These are phyloP conservation scores for Neoascochyta sp. DNA, from an alignment of 2,329 filamentous ascomycete species.

Conservation along the genomic window DNA sequence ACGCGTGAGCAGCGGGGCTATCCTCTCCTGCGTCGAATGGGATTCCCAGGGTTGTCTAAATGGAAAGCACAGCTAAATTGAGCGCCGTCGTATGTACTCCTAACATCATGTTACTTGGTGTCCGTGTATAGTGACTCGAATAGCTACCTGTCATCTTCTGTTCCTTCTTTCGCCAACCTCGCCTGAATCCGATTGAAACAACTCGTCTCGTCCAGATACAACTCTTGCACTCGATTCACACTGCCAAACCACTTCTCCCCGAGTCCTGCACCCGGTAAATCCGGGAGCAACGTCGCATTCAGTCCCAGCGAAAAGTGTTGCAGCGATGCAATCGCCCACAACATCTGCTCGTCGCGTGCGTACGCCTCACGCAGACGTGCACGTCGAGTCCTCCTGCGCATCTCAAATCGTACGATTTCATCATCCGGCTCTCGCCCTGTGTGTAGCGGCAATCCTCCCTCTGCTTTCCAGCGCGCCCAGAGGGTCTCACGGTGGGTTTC, in stretches of 20 bases:
- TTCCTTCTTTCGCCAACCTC: conserved; percentile 2
- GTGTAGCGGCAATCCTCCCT: conserved; percentile 12
- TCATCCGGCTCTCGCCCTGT: conserved; percentile 9
- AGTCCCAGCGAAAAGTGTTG: conserved; percentile 20
- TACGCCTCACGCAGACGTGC: conserved; percentile 23
- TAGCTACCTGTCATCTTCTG: background rate
- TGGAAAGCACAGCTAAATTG: too few species aligned
- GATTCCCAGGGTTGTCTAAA: too few species aligned
- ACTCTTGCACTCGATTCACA: conserved; percentile 24
- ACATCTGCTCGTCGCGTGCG: conserved; percentile 21
- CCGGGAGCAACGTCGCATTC: conserved; percentile 16
- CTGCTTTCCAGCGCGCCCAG: conserved; percentile 10
- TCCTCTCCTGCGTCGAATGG: too few species aligned
- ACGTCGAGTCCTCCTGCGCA: conserved; percentile 22
- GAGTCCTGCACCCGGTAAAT: conserved; percentile 27
- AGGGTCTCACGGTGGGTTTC: conserved; percentile 13
- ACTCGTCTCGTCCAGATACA: conserved; percentile 34
- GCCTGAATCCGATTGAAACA: conserved; percentile 31
- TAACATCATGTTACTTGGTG: too few species aligned
- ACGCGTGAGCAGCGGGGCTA: too few species aligned
- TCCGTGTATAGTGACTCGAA: too few species aligned
- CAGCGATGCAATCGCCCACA: conserved; percentile 30
- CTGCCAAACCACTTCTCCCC: conserved; percentile 32
- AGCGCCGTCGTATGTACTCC: too few species aligned
- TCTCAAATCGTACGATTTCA: conserved; percentile 16